These are phyloP conservation scores for Neurospora intermedia DNA, from an alignment of 495 filamentous ascomycete genomes.

Conservation along the genomic window DNA sequence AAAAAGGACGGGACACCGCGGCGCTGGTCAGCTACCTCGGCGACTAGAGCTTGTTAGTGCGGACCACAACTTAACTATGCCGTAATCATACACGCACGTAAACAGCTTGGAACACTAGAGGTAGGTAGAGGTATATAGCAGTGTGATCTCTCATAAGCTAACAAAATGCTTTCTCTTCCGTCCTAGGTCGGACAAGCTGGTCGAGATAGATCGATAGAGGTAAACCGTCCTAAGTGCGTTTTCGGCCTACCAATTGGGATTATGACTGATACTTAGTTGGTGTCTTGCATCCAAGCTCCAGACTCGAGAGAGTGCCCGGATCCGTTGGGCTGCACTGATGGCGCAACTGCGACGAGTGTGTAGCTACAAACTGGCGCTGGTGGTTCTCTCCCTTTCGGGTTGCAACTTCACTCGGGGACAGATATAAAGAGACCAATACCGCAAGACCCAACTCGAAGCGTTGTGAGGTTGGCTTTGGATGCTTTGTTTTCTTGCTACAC, in stretches of 20 bases:
- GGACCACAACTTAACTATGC: neutral
- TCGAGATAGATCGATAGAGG: neutral
- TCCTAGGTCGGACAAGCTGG: neutral
- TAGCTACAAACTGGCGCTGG: neutral
- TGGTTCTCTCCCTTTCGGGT: neutral
- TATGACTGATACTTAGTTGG: neutral
- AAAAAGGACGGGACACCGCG: neutral
- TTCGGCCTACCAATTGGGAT: neutral
- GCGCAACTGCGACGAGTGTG: neutral
- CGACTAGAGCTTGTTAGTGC: neutral
- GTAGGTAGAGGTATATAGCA: neutral
- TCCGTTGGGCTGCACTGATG: neutral
- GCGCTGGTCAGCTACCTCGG: neutral
- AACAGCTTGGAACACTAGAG: neutral
- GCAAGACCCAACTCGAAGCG: neutral
- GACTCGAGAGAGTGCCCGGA: neutral
- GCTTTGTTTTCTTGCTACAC: neutral
- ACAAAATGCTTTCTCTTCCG: neutral
- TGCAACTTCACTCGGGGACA: neutral
- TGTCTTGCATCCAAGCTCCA: neutral
- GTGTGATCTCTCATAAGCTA: neutral
- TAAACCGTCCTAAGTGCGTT: neutral
- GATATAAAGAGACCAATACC: neutral
- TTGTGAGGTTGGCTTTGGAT: neutral
- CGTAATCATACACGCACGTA: neutral